Conservation (phyloP, 306 rosid species). For the Begonia loranthoides region DNA sequence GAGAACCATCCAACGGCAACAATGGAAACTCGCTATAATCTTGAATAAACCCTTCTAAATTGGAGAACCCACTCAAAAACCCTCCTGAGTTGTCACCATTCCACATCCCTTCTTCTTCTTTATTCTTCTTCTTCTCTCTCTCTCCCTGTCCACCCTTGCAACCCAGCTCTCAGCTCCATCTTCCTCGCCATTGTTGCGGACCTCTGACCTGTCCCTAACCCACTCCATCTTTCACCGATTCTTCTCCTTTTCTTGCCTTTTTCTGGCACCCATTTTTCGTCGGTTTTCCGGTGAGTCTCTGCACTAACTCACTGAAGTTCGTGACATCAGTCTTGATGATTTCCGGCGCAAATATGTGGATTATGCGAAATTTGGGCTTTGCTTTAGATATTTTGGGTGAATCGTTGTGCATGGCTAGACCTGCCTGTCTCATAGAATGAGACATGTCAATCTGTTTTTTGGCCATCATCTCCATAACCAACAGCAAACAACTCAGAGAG, state of each 20-base stretch:
- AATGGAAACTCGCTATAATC: slow-evolving; percentile 48
- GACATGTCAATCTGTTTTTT: slow-evolving; percentile 17
- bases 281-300: slow-evolving; percentile 76
- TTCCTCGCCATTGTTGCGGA: neutral
- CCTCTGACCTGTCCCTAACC: no score
- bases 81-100: slow-evolving; percentile 33
- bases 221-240: neutral
- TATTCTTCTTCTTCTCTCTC: slow-evolving; percentile 22
- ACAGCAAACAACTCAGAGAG: neutral
- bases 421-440: slow-evolving; percentile 4
- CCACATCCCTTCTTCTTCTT: slow-evolving; percentile 34
- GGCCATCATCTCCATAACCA: slow-evolving; percentile 31
- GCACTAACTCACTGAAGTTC: slow-evolving; percentile 74
- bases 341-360: slow-evolving; percentile 81
- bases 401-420: slow-evolving; percentile 37
- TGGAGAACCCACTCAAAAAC: slow-evolving; percentile 45
- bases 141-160: slow-evolving; percentile 21
- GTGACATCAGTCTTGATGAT: slow-evolving; percentile 76
- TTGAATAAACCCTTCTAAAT: slow-evolving; percentile 64
- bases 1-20: slow-evolving; percentile 38
- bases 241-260: slow-evolving; percentile 2
- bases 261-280: slow-evolving; percentile 8
- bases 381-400: slow-evolving; percentile 47
- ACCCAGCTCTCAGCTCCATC: slow-evolving; percentile 18
- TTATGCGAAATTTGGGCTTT: slow-evolving; percentile 72